Percentiles rank a stretch among this genome's conserved stretches.
Conservation (phyloP, 495 filamentous ascomycete species). For the Platismatia glauca region DNA sequence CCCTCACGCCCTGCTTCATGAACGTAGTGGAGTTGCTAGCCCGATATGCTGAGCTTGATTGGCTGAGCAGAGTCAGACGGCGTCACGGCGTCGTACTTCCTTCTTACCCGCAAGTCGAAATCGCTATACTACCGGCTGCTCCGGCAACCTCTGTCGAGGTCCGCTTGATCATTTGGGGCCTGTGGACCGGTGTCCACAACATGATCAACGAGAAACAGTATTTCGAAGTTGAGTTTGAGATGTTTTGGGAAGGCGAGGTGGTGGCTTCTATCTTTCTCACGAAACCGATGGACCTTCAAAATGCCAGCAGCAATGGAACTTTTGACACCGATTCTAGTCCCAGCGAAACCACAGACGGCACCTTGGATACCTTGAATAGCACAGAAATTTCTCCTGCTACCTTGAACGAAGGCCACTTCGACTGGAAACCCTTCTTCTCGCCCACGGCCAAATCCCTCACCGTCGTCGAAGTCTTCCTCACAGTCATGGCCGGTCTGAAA, state of each 20-base stretch:
- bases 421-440: neutral
- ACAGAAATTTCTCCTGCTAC: neutral
- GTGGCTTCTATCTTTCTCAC: slow-evolving; percentile 5
- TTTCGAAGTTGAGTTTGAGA: neutral
- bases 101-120: slow-evolving; percentile 3
- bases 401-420: neutral
- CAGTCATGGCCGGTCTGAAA: neutral
- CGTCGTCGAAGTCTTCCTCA: slow-evolving; percentile 2
- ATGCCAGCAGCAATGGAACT: neutral
- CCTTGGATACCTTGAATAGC: neutral
- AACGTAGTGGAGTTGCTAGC: slow-evolving; percentile 6
- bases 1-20: slow-evolving; percentile 1
- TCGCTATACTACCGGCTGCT: neutral
- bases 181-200: neutral
- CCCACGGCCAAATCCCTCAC: neutral
- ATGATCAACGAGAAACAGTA: neutral
- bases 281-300: neutral
- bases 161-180: neutral
- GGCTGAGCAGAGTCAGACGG: neutral
- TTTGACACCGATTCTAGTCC: neutral
- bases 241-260: neutral
- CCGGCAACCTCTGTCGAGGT: neutral
- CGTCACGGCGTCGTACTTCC: slow-evolving; percentile 3
- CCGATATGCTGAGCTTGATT: slow-evolving; percentile 6
- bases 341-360: neutral